Evolutionary conservation across 2,329 filamentous ascomycete genomes (phyloP).

Genomic region (Calonectria ilicicola): DNA sequence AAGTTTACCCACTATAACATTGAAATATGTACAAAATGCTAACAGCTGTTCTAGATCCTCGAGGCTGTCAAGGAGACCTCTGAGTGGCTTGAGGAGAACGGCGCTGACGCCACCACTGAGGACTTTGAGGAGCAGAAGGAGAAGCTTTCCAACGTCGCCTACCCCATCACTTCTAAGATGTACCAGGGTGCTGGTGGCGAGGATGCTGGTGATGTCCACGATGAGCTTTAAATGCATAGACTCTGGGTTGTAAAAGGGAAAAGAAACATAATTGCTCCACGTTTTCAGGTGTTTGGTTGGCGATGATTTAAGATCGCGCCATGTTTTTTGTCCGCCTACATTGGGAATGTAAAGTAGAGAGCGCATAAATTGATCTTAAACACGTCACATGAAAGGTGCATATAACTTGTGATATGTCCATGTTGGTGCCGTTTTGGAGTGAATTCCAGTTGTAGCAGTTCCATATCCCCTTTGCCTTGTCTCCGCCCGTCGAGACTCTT

Average conservation of each 20-base stretch:
- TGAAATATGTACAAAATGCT: conserved; percentile 37
- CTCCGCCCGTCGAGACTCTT: too few species aligned
- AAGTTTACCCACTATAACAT: conserved; percentile 53
- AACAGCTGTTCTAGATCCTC: conserved; percentile 72
- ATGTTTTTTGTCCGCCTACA: conserved; percentile 35
- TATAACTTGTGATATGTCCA: not conserved
- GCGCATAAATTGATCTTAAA: conserved; percentile 39
- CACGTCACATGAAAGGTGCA: not conserved
- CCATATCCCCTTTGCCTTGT: too few species aligned
- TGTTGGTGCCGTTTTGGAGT: not conserved
- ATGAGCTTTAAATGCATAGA: conserved; percentile 78
- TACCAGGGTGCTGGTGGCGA: conserved; percentile 76
- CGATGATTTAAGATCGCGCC: conserved; percentile 37
- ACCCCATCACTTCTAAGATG: conserved; percentile 99
- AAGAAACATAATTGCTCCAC: conserved; percentile 41
- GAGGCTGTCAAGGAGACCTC: conserved; percentile 97
- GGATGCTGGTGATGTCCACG: conserved; percentile 80
- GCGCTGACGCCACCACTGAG: conserved; percentile 83
- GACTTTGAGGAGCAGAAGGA: conserved; percentile 99
- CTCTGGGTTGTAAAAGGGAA: conserved; percentile 37
- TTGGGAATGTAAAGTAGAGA: conserved; percentile 48
- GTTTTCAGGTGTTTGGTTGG: conserved; percentile 46
- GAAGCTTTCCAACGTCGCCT: conserved; percentile 96
- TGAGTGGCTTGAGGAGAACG: conserved; percentile 98
- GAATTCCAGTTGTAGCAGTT: not conserved